These are phyloP conservation scores for Mycena floridula DNA, from an alignment of 768 basidiomycete species.

Conservation along the genomic window DNA sequence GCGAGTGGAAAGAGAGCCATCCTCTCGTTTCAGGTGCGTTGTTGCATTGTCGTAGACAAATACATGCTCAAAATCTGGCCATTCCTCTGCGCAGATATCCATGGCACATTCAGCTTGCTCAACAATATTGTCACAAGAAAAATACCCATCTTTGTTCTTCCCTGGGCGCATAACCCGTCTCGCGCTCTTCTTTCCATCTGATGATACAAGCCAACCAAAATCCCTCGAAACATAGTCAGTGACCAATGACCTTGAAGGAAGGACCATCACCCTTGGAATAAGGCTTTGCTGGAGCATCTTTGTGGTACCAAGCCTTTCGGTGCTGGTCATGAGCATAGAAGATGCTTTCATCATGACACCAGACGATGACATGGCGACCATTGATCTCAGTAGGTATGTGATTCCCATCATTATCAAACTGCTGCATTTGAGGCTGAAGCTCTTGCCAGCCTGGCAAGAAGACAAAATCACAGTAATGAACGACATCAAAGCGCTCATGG, in stretches of 20 bases:
- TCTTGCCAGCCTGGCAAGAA: constrained; percentile 11
- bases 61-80: not conserved
- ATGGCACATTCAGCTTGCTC: not conserved
- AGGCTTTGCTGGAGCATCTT: constrained; percentile 11
- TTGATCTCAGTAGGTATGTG: not conserved
- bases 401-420: constrained; percentile 5
- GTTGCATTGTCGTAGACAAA: not conserved
- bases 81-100: not conserved
- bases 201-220: constrained; percentile 12
- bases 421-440: not conserved
- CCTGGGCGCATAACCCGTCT: constrained; percentile 7
- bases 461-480: constrained; percentile 13
- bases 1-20: not conserved
- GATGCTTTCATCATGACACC: constrained; percentile 5
- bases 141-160: constrained; percentile 3
- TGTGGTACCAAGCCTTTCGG: constrained; percentile 11
- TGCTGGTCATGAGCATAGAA: constrained; percentile 16
- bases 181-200: constrained; percentile 4
- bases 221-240: constrained; percentile 21
- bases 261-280: constrained; percentile 18
- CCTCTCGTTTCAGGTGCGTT: not conserved
- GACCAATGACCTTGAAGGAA: constrained; percentile 22
- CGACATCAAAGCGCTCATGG: constrained; percentile 13
- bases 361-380: constrained; percentile 11
- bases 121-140: constrained; percentile 2